phyloP scores from a whole-genome alignment of 2,329 filamentous ascomycete genomes.

The Aspergillus sp. region DNA sequence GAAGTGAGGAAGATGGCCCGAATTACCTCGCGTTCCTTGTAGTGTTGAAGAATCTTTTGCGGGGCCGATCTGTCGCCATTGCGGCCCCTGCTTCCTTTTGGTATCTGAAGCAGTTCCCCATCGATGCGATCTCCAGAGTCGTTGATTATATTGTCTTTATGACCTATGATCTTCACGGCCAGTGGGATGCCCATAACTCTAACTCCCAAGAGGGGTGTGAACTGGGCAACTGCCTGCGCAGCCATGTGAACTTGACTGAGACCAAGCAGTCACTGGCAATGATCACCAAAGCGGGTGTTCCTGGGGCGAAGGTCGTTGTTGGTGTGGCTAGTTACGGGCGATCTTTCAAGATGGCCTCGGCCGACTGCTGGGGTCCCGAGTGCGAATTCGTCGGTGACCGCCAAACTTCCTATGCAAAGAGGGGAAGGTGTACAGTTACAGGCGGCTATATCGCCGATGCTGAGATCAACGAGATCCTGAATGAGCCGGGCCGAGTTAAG shows the following conservation, averaged over 20 bases:
- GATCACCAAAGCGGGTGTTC: slow-evolving; percentile 11
- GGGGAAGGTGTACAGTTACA: too few species aligned
- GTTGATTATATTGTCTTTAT: slow-evolving; percentile 15
- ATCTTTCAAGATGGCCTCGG: slow-evolving; percentile 33
- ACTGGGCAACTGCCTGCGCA: slow-evolving; percentile 33
- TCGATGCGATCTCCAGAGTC: slow-evolving; percentile 3
- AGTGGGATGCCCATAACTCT: slow-evolving; percentile 6
- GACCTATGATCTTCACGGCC: slow-evolving; percentile 17
- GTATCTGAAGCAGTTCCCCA: slow-evolving; percentile 15
- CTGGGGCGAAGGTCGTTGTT: slow-evolving; percentile 21
- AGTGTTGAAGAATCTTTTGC: slow-evolving; percentile 18
- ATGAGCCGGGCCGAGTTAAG: too few species aligned
- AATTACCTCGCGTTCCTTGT: slow-evolving; percentile 36
- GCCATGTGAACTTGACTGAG: slow-evolving; percentile 42
- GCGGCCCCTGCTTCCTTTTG: slow-evolving; percentile 29
- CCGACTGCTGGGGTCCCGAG: slow-evolving; percentile 25
- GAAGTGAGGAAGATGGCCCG: slow-evolving; percentile 21
- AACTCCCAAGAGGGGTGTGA: slow-evolving; percentile 15
- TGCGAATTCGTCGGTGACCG: too few species aligned
- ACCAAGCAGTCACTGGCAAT: slow-evolving; percentile 34
- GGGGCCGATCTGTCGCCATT: slow-evolving; percentile 20
- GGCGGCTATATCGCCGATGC: too few species aligned
- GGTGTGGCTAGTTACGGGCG: slow-evolving; percentile 38
- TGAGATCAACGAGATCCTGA: too few species aligned
- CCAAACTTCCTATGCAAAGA: too few species aligned